Evolutionary conservation across 2,329 filamentous ascomycete species (phyloP), one percentile per base, ranked within the genome.

Genomic region (Spiromastix sp.): DNA sequence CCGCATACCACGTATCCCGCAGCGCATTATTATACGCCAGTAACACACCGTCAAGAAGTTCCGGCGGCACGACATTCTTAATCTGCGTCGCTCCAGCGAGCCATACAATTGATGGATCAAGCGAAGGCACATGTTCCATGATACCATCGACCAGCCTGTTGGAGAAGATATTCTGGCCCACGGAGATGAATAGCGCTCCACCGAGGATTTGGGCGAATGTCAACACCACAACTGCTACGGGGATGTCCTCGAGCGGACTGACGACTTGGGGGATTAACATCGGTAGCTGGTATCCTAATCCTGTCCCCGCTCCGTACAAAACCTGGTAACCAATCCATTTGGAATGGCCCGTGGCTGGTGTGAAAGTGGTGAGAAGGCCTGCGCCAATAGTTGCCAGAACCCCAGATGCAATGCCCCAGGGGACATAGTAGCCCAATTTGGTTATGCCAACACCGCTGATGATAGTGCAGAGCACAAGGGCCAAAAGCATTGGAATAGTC

Each of bases 251-350:
- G 4, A 42, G 19, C 8, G 48, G 40, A 3, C 62, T 50, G 3
- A 52, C 48, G 0, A 56, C 53, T 39, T 63, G 60, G 3, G 49
- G 48, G 2, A 54, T 54, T 11, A 59, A 50, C 39, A 55, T 51
- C 5, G 57, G 41, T 25, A 55, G 53, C 32, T 61, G 59, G 41
- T 60, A 45, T 4, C 56, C 57, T 3, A 57, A 25, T 3, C 60
- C 60, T 0, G 56, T 37, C 1, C 60, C 59, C 4, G 56, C 44
- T 29, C 59, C 59, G 15, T 51, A 48, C 1, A 63, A 24, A 2
- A 55, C 48, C 26, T 61, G 57, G 37, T 61, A 64, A 2, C 57
- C 58, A 35, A 63, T 60, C 59, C 58, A 63, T 15, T 47, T 47
- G 5, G 48, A 33, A 32, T 54, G 48, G 5, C 45, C 43, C 1